Evolutionary conservation across 768 basidiomycete genomes (phyloP).

Genomic region (Boletus eberwhitei): DNA sequence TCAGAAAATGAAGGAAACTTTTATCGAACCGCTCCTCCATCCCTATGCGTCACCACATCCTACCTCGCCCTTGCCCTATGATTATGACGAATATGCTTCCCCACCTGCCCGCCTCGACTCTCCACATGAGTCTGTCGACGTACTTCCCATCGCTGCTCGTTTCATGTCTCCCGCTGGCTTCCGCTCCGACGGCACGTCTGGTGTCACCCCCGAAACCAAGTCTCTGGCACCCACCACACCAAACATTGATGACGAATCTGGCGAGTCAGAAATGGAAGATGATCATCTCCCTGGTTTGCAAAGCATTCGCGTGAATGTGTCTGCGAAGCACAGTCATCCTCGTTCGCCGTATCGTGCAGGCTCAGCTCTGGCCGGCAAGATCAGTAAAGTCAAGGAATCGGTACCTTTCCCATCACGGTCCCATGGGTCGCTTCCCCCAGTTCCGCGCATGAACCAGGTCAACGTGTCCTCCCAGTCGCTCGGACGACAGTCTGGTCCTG

Average conservation of each 20-base stretch:
- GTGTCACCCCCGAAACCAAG: slow-evolving; percentile 43
- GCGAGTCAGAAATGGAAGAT: slow-evolving; percentile 68
- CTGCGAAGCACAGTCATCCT: slow-evolving; percentile 63
- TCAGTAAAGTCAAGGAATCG: slow-evolving; percentile 40
- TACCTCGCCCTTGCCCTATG: slow-evolving; percentile 52
- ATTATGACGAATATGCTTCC: slow-evolving; percentile 60
- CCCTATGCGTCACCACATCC: slow-evolving; percentile 51
- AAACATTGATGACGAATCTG: slow-evolving; percentile 71
- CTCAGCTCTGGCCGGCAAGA: slow-evolving; percentile 40
- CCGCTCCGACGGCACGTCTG: slow-evolving; percentile 44
- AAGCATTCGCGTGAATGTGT: slow-evolving; percentile 20
- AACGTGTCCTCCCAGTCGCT: slow-evolving; percentile 71
- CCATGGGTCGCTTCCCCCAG: slow-evolving; percentile 72
- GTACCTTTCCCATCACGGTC: slow-evolving; percentile 80
- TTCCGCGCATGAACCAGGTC: slow-evolving; percentile 48
- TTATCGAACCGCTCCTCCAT: slow-evolving; percentile 86
- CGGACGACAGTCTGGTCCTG: slow-evolving; percentile 62
- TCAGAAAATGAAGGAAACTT: slow-evolving; percentile 88
- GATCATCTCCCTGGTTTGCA: slow-evolving; percentile 40
- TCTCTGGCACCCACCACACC: slow-evolving; percentile 47
- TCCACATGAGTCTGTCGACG: slow-evolving; percentile 66
- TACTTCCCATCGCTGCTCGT: slow-evolving; percentile 84
- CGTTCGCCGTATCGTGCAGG: slow-evolving; percentile 70
- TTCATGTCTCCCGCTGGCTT: slow-evolving; percentile 72
- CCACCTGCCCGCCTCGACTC: slow-evolving; percentile 50